phyloP scores from a whole-genome alignment of 2,329 filamentous ascomycete genomes.

The Ustilaginoidea virens region DNA sequence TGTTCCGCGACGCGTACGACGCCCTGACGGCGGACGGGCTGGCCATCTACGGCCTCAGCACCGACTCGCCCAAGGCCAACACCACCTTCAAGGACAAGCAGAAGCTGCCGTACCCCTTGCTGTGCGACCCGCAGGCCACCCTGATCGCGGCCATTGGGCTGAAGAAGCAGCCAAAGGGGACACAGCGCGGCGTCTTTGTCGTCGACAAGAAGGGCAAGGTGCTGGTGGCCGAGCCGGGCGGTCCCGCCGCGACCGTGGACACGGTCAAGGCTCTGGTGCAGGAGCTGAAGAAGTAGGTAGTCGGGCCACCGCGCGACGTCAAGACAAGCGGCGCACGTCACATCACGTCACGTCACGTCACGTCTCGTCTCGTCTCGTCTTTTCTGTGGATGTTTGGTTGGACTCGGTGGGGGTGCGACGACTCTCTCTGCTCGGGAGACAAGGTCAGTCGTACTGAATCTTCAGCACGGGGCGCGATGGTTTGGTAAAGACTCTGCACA shows the following conservation, averaged over 20 bases:
- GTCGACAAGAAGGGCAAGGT: constrained; percentile 72
- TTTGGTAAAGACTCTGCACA: too few species aligned
- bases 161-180: constrained; percentile 70
- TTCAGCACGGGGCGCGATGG: too few species aligned
- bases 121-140: constrained; percentile 63
- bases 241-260: constrained; percentile 63
- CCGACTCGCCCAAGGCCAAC: constrained; percentile 81
- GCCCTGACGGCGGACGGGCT: constrained; percentile 65
- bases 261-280: constrained; percentile 59
- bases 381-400: too few species aligned
- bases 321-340: too few species aligned
- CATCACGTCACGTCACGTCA: too few species aligned
- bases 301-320: too few species aligned
- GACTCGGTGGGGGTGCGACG: too few species aligned
- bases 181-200: constrained; percentile 75
- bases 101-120: constrained; percentile 70
- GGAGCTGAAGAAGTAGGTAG: constrained; percentile 16
- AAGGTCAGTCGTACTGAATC: too few species aligned
- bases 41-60: constrained; percentile 77
- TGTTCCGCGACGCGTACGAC: constrained; percentile 77
- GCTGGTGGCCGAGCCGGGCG: constrained; percentile 56
- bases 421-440: too few species aligned
- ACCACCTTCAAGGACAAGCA: constrained; percentile 87
- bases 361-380: too few species aligned
- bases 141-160: constrained; percentile 81